phyloP scores from a whole-genome alignment of 1,139 yeast species.

The Candida mesenterica region DNA sequence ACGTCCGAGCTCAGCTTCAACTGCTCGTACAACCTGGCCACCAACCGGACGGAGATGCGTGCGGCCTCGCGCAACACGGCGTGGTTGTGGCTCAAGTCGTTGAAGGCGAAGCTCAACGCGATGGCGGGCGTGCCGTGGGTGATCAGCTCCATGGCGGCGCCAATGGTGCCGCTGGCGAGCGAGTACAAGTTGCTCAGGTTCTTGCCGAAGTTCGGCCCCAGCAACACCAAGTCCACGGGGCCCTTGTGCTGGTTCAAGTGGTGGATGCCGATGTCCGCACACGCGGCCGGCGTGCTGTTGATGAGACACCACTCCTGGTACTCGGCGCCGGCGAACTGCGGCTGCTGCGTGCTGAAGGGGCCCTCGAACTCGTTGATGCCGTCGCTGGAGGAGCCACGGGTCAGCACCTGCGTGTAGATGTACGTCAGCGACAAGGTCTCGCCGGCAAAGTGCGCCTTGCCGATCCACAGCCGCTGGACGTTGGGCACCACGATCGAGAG shows the following conservation, averaged over 20 bases:
- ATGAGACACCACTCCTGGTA: conserved; percentile 80
- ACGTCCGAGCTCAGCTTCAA: conserved; percentile 51
- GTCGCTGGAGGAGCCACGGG: conserved; percentile 19
- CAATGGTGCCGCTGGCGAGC: conserved; percentile 93
- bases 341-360: conserved; percentile 57
- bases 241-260: conserved; percentile 54
- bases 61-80: conserved; percentile 65
- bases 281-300: conserved; percentile 94
- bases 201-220: conserved; percentile 96
- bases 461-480: conserved; percentile 84
- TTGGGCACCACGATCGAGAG: conserved; percentile 81
- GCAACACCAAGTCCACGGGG: conserved; percentile 79
- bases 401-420: conserved; percentile 52
- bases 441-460: conserved; percentile 95
- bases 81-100: conserved; percentile 51
- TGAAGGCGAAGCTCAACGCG: conserved; percentile 82
- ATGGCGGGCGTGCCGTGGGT: conserved; percentile 73
- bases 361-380: conserved; percentile 58
- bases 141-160: conserved; percentile 95
- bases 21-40: conserved; percentile 53
- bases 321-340: conserved; percentile 18
- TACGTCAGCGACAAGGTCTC: conserved; percentile 66
- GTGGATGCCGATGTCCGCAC: conserved; percentile 86
- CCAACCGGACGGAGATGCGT: conserved; percentile 58
- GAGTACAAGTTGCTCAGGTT: conserved; percentile 89